These are phyloP conservation scores for Erodium moschatum DNA, from an alignment of 441 rosid species.

Conservation along the genomic window DNA sequence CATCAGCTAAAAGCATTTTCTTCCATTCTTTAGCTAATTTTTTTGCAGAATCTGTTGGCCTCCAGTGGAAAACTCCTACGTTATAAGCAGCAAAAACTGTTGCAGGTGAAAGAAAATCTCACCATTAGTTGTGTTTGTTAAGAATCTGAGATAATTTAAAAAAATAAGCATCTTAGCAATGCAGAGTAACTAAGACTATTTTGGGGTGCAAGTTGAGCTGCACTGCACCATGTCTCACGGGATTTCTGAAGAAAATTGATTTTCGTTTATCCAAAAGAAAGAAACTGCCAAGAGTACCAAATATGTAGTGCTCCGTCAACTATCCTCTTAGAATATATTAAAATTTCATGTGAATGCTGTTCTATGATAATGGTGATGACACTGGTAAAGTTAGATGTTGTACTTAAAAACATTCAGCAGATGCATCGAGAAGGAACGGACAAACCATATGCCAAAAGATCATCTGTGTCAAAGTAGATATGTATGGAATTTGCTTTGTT, in stretches of 20 bases:
- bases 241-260: background rate
- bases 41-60: constrained; percentile 75
- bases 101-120: constrained; percentile 9
- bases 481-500: constrained; percentile 4
- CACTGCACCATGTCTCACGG: background rate
- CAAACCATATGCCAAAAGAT: background rate
- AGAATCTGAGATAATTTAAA: background rate
- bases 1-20: constrained; percentile 76
- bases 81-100: constrained; percentile 88
- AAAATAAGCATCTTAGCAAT: background rate
- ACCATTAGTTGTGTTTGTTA: background rate
- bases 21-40: constrained; percentile 90
- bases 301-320: background rate
- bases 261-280: background rate
- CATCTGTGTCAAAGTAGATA: background rate
- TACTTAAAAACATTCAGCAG: background rate
- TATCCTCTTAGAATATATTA: background rate
- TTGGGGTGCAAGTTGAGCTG: background rate
- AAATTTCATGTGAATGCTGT: background rate
- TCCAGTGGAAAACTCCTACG: constrained; percentile 95
- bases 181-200: background rate
- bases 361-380: background rate
- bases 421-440: background rate
- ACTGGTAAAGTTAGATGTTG: background rate
- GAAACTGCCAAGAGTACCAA: background rate